Evolutionary conservation across 2,329 filamentous ascomycete genomes (phyloP), one percentile per base, ranked within the genome.

Genomic region (Botrytis squamosa): DNA sequence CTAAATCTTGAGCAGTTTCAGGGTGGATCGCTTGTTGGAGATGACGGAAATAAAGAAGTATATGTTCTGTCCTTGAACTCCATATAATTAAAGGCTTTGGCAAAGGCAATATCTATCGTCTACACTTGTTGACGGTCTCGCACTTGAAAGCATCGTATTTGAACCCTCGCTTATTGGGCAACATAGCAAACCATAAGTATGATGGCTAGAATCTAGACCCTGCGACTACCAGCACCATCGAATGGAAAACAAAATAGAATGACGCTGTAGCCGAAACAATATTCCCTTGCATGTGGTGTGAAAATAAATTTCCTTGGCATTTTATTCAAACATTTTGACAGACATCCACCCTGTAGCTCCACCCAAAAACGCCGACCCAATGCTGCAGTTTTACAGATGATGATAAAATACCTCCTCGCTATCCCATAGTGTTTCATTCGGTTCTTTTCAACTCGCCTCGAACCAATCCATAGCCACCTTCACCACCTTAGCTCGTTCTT

Each of bases 401-500:
- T 69, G 52, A 44, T 33, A 57, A 57, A 9, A 16, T 10, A 16
- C 9, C 18, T n/a, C 38, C 18, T 25, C 49, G 3, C 18, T 22
- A 25, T n/a, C 16, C 10, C 46, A 10, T 10, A 20, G n/a, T 22
- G 18, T n/a, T 69, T 69, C 66, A 33, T 57, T 57, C 3, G 25
- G 44, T 22, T 33, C 14, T 4, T n/a, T 25, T 12, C 4, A 18
- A 10, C 9, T 42, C 36, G 40, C 38, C 38, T 38, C n/a, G 8
- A 22, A 69, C 8, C 40, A 1, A 20, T 33, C 6, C 7, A 33
- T 10, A 16, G 25, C 38, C 36, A 20, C 3, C 20, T 3, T 69
- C 49, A 79, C 80, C 80, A 81, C 60, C 79, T 77, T 73, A 80
- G 73, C 64, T 79, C 79, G 1, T 77, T 77, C 49, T 79, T 78